A percentile compares a stretch with the other conserved stretches of the same genome.
Evolutionary conservation across 805 yeast species (phyloP).

Genomic region (Saccharomycopsis fibuligera): DNA sequence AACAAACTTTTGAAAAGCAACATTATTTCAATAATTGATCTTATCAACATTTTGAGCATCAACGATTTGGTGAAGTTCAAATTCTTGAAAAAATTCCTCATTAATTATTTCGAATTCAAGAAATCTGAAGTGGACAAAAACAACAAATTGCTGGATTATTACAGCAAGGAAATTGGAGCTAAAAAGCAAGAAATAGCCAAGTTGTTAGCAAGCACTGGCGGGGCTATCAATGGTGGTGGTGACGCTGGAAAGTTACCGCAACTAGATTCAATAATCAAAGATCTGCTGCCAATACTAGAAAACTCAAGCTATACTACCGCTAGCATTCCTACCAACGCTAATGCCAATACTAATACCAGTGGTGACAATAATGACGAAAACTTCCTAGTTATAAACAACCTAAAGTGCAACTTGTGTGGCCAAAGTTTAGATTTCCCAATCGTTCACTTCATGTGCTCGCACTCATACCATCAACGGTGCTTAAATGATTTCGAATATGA

Average conservation of each 20-base stretch:
- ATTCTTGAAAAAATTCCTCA: conserved; percentile 59
- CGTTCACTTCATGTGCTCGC: conserved; percentile 79
- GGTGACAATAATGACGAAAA: conserved; percentile 25
- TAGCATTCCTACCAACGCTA: not conserved
- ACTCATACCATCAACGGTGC: conserved; percentile 82
- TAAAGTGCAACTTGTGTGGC: conserved; percentile 61
- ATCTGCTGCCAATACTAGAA: not conserved
- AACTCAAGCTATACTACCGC: not conserved
- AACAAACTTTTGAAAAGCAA: conserved; percentile 44
- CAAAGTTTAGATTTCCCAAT: conserved; percentile 67
- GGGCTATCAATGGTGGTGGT: not conserved
- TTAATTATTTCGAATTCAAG: conserved; percentile 53
- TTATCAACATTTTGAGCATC: conserved; percentile 60
- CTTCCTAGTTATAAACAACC: conserved; percentile 38
- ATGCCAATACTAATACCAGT: not conserved
- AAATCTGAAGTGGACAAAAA: conserved; percentile 65
- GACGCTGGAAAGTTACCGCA: not conserved
- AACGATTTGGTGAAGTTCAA: conserved; percentile 45
- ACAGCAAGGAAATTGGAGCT: conserved; percentile 57
- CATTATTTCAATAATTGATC: conserved; percentile 66
- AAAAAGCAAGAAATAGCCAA: conserved; percentile 48
- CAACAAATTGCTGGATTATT: conserved; percentile 56
- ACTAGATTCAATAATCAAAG: not conserved
- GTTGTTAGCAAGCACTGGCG: conserved; percentile 28
- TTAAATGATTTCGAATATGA: conserved; percentile 41